Percentiles rank a stretch among this genome's conserved stretches.
Evolutionary conservation across 306 rosid species (phyloP).

Genomic region (Rosa lucieae): DNA sequence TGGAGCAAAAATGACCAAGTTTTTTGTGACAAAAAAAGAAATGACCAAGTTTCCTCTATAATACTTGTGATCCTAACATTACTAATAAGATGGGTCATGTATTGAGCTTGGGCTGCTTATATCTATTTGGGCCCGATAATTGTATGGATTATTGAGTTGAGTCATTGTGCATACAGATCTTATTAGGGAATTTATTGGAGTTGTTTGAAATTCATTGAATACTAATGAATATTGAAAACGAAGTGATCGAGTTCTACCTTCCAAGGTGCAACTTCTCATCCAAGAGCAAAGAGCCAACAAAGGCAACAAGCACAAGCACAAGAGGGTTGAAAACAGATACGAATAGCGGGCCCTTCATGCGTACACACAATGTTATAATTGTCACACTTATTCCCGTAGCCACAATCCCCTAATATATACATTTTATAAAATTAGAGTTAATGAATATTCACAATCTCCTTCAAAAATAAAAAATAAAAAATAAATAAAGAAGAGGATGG

Average conservation of each 20-base stretch:
- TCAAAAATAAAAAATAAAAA: neutral
- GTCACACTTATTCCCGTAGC: constrained; percentile 33
- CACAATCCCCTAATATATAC: constrained; percentile 44
- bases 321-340: constrained; percentile 53
- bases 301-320: constrained; percentile 44
- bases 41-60: too few relatives aligned
- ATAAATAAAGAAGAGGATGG: neutral
- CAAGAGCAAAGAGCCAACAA: constrained; percentile 38
- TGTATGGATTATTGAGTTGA: too few relatives aligned
- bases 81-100: too few relatives aligned
- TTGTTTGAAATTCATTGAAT: neutral
- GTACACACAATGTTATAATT: constrained; percentile 36
- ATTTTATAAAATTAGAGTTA: neutral
- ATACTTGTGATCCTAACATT: too few relatives aligned
- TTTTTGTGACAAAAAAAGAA: too few relatives aligned
- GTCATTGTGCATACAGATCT: too few relatives aligned
- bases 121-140: too few relatives aligned
- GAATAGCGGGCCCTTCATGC: constrained; percentile 56
- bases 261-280: constrained; percentile 49
- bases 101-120: too few relatives aligned
- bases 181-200: too few relatives aligned
- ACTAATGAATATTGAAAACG: neutral
- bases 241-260: constrained; percentile 28
- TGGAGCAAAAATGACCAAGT: too few relatives aligned
- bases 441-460: neutral